phyloP scores from a whole-genome alignment of 768 basidiomycete genomes.

The Daedaleopsis nitida region DNA sequence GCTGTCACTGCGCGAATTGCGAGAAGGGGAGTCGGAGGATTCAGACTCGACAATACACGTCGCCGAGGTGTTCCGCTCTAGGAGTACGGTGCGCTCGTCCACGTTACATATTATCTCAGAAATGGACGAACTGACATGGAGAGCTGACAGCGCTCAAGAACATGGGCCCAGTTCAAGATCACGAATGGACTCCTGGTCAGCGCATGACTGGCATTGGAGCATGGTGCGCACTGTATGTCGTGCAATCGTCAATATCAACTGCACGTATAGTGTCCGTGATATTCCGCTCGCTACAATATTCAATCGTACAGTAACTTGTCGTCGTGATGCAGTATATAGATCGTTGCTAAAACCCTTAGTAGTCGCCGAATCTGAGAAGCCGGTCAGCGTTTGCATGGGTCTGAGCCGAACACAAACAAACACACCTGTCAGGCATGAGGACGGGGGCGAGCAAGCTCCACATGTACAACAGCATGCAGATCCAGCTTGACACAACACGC shows the following conservation, averaged over 20 bases:
- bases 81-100: slow-evolving; percentile 22
- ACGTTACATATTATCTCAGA: background rate
- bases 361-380: slow-evolving; percentile 26
- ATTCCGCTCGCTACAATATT: background rate
- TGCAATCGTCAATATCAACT: background rate
- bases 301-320: slow-evolving; percentile 10
- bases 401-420: background rate
- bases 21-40: background rate
- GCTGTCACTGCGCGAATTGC: slow-evolving; percentile 42
- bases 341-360: slow-evolving; percentile 3
- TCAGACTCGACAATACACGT: slow-evolving; percentile 12
- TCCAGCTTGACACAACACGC: slow-evolving; percentile 94
- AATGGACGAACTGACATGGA: background rate
- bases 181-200: slow-evolving; percentile 13
- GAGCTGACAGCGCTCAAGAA: slow-evolving; percentile 37
- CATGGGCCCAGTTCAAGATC: slow-evolving; percentile 41
- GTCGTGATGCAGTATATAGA: slow-evolving; percentile 10
- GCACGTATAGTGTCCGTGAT: slow-evolving; percentile 9
- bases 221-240: background rate
- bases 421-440: slow-evolving; percentile 87
- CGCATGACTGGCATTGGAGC: background rate
- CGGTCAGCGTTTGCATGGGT: background rate
- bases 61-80: slow-evolving; percentile 33
- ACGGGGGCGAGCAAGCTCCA: slow-evolving; percentile 91
- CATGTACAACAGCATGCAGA: slow-evolving; percentile 82